A percentile compares a stretch with the other conserved stretches of the same genome.
phyloP scores from a whole-genome alignment of 2,329 filamentous ascomycete species.

The Pestalotiopsis sp. region DNA sequence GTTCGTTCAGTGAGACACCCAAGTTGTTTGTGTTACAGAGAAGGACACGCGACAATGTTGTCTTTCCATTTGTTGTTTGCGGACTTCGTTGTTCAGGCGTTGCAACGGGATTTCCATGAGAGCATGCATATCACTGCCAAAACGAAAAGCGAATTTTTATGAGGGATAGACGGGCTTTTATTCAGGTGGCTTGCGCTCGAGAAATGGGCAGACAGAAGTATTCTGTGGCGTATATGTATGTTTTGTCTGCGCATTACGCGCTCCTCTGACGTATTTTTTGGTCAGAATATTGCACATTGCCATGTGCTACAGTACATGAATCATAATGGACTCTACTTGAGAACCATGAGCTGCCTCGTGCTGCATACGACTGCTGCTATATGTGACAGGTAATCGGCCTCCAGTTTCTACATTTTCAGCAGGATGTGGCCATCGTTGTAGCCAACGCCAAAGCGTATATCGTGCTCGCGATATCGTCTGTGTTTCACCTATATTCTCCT shows the following conservation, averaged over 20 bases:
- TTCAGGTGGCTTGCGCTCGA: neutral
- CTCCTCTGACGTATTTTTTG: neutral
- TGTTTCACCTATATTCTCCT: too few relatives aligned
- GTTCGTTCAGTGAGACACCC: neutral
- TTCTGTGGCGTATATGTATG: neutral
- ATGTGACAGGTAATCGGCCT: neutral
- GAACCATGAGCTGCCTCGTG: neutral
- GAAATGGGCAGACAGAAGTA: neutral
- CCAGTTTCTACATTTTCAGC: neutral
- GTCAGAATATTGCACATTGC: neutral
- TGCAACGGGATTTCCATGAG: neutral
- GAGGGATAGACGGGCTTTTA: neutral
- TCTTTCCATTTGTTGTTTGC: neutral
- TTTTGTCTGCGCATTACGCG: neutral
- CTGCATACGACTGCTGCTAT: neutral
- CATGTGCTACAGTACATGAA: neutral
- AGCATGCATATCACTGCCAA: neutral
- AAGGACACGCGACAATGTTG: neutral
- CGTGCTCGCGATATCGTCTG: too few relatives aligned
- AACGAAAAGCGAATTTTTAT: constrained; percentile 4
- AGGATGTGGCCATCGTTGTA: neutral
- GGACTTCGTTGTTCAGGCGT: neutral
- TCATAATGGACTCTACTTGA: neutral
- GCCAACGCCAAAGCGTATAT: too few relatives aligned
- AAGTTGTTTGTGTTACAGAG: neutral